Evolutionary conservation across 176 grass and related monocot species (phyloP).

Genomic region (Panicum miliaceum): DNA sequence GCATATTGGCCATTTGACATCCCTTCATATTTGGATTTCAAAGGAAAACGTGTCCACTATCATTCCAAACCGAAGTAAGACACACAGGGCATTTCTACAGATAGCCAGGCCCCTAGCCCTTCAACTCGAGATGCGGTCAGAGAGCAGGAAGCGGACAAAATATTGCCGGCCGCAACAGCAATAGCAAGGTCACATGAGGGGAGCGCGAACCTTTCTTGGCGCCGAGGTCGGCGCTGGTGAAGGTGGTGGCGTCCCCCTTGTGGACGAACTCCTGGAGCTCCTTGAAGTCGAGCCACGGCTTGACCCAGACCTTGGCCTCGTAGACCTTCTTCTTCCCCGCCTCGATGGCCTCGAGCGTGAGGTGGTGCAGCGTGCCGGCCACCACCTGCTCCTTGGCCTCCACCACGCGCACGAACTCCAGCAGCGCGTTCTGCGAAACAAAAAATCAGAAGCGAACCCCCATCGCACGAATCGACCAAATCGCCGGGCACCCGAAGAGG

Average conservation of each 20-base stretch:
- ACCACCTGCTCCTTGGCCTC: conserved; percentile 94
- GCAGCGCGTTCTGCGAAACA: conserved; percentile 70
- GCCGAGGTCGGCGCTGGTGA: conserved; percentile 64
- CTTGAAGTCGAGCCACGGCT: conserved; percentile 93
- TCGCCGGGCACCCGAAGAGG: background rate
- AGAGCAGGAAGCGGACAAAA: background rate
- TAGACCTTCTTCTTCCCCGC: conserved; percentile 84
- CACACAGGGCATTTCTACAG: conserved; percentile 7
- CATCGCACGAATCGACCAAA: background rate
- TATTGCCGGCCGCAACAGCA: background rate
- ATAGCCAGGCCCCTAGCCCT: background rate
- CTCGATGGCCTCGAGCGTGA: conserved; percentile 81
- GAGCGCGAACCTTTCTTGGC: conserved; percentile 53
- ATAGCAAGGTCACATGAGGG: background rate
- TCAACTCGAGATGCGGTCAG: background rate
- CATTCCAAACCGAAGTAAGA: background rate
- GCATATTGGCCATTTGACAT: background rate
- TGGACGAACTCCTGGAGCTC: conserved; percentile 82
- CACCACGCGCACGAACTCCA: conserved; percentile 84
- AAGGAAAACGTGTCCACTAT: background rate
- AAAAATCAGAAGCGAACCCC: conserved; percentile 7
- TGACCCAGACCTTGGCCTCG: conserved; percentile 96
- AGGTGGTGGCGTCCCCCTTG: conserved; percentile 44
- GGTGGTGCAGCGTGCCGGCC: conserved; percentile 78
- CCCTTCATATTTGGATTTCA: too few species aligned